Percentiles rank a stretch among this genome's conserved stretches.
phyloP scores from a whole-genome alignment of 2,329 filamentous ascomycete genomes.

The Helicocarpus griseus region DNA sequence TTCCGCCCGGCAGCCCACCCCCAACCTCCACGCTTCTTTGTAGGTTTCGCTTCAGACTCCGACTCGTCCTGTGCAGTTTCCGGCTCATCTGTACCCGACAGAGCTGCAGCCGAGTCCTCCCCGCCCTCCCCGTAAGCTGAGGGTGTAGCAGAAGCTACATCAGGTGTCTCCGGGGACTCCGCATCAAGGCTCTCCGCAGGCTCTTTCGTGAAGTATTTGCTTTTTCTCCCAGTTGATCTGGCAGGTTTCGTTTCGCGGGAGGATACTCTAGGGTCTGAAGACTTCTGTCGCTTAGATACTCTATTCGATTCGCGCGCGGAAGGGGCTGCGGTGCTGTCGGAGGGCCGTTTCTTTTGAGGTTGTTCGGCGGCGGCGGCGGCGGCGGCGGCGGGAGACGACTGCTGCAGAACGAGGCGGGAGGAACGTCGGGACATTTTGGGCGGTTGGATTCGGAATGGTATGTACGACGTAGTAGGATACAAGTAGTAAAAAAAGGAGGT shows the following conservation, averaged over 20 bases:
- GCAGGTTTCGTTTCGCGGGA: constrained; percentile 12
- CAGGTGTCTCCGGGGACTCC: constrained; percentile 11
- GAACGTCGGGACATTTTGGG: constrained; percentile 27
- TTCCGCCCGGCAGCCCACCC: constrained; percentile 12
- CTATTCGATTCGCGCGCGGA: constrained; percentile 18
- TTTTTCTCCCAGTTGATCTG: constrained; percentile 38
- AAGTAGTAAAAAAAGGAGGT: not conserved
- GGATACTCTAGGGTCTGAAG: constrained; percentile 6
- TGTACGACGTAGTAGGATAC: not conserved
- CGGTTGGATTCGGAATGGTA: not conserved
- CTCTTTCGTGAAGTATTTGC: constrained; percentile 42
- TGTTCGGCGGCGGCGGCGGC: constrained; percentile 16
- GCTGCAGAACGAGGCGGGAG: constrained; percentile 26
- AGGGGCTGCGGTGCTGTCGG: constrained; percentile 22
- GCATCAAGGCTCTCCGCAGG: constrained; percentile 23
- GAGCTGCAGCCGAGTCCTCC: constrained; percentile 44
- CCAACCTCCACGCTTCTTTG: constrained; percentile 15
- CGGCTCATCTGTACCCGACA: constrained; percentile 8
- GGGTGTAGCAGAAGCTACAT: constrained; percentile 20
- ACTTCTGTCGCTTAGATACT: constrained; percentile 9
- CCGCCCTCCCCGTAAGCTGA: constrained; percentile 23
- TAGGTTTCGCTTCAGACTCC: constrained; percentile 14
- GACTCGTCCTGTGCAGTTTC: constrained; percentile 2
- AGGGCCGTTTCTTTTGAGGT: constrained; percentile 6
- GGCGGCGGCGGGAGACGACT: too few species aligned